Evolutionary conservation across 805 yeast species (phyloP), one percentile per base, ranked within the genome.

Genomic region (Helenozyma rhizophorensis): DNA sequence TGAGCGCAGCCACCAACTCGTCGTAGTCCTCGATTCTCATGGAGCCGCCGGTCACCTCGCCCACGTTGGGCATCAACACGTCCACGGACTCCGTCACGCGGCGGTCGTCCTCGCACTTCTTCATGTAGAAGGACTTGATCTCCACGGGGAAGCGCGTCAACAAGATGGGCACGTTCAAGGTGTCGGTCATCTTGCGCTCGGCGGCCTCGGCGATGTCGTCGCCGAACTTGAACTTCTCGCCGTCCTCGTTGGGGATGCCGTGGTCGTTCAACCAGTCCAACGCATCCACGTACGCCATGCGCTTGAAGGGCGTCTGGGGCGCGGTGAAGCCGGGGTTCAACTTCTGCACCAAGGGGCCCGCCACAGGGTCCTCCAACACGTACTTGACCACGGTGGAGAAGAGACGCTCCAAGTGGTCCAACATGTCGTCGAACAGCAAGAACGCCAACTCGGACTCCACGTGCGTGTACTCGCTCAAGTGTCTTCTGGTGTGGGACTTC

Each of bases 181-280:
- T 76, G 60, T 93, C 99, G 21, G 96, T 87, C 99, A 93, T 93
- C 65, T 82, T 85, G 62, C 99, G 84, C 75, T 93, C 99, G 39
- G 97, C 98, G 36, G 98, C 98, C 70, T 93, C 99, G 40, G 97
- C 97, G 45, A 93, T 93, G 62, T 93, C 99, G 58, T 93, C 99
- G 62, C 99, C 99, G 50, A 93, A 93, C 65, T 83, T 77, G 80
- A 90, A 93, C 48, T 71, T 68, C 58, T 87, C 83, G 43, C 93
- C 97, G 9, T 90, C 96, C 70, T 93, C 98, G 76, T 90, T 93
- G 54, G 80, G 80, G 53, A 94, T 78, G 34, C 83, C 90, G 65
- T 90, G 87, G 65, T 89, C 97, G 76, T 87, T 86, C 65, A 93
- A 80, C 97, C 98, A 93, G 22, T 80, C 86, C 49, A 93, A 72